Evolutionary conservation across 2,329 filamentous ascomycete genomes (phyloP).

Genomic region (Epichloe hybrida): DNA sequence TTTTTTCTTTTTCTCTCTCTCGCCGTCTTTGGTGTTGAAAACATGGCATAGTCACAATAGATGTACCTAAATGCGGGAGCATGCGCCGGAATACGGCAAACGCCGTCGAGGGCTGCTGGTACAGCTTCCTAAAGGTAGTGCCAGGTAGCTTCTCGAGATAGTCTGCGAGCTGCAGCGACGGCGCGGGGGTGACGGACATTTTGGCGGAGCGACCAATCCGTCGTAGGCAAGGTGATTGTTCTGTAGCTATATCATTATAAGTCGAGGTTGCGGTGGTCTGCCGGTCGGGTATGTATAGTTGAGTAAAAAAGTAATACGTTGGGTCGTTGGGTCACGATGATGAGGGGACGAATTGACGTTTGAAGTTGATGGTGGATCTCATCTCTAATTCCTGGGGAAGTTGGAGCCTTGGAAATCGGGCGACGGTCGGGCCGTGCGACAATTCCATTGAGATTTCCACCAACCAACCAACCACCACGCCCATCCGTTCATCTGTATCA

Average conservation of each 20-base stretch:
- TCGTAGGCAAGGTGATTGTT: constrained; percentile 5
- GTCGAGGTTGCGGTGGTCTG: not conserved
- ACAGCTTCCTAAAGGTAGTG: constrained; percentile 79
- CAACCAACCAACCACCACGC: no score
- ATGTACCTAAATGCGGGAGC: constrained; percentile 73
- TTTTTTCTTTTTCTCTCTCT: no score
- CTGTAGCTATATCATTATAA: constrained; percentile 9
- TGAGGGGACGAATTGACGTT: not conserved
- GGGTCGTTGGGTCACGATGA: not conserved
- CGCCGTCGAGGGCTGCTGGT: constrained; percentile 89
- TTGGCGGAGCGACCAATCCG: constrained; percentile 18
- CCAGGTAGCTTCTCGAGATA: constrained; percentile 88
- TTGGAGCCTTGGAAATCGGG: constrained; percentile 1
- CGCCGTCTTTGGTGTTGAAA: no score
- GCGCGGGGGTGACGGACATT: constrained; percentile 33
- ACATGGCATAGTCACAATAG: not conserved
- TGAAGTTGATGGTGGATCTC: not conserved
- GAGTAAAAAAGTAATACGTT: not conserved
- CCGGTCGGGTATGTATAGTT: not conserved
- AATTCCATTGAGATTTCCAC: no score
- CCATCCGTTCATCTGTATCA: no score
- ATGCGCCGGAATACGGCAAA: constrained; percentile 95
- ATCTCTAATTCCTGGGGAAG: not conserved
- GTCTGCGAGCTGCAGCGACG: constrained; percentile 56
- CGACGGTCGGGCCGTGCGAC: not conserved